Evolutionary conservation across 495 filamentous ascomycete species (phyloP).

Genomic region (Aspergillus coremiiformis): DNA sequence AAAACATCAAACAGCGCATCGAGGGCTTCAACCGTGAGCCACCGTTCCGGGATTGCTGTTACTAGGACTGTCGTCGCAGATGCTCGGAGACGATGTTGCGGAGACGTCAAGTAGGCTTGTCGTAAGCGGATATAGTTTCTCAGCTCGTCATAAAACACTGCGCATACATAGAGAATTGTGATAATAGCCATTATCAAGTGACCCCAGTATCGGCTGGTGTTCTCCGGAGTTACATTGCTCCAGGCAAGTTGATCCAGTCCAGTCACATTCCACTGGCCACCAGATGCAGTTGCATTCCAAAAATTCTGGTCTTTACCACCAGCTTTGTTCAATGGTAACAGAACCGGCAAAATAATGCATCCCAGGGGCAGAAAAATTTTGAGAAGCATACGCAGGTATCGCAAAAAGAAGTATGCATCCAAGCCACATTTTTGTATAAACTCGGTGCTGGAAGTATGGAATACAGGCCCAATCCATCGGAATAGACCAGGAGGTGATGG

Average conservation of each 20-base stretch:
- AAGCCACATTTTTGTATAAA: conserved; percentile 92
- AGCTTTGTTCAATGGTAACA: conserved; percentile 75
- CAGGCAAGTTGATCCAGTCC: conserved; percentile 79
- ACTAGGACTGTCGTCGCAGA: conserved; percentile 94
- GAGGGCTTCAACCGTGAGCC: conserved; percentile 75
- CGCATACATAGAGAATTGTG: conserved; percentile 77
- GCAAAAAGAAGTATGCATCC: conserved; percentile 96
- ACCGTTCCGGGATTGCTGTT: conserved; percentile 79
- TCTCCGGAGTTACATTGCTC: conserved; percentile 72
- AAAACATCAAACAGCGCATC: conserved; percentile 91
- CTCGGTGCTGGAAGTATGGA: conserved; percentile 73
- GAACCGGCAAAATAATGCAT: conserved; percentile 70
- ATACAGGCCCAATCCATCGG: conserved; percentile 61
- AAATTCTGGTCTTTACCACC: conserved; percentile 57
- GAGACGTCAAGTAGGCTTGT: conserved; percentile 90
- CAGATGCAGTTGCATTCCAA: conserved; percentile 33
- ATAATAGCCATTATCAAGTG: conserved; percentile 78
- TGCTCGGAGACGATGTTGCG: conserved; percentile 88
- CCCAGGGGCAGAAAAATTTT: conserved; percentile 85
- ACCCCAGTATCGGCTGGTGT: conserved; percentile 77
- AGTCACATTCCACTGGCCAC: conserved; percentile 41
- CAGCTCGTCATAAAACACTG: conserved; percentile 80
- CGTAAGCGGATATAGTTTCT: conserved; percentile 88
- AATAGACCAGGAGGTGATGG: conserved; percentile 64
- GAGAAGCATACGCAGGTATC: conserved; percentile 87